A percentile compares a stretch with the other conserved stretches of the same genome.
phyloP scores from a whole-genome alignment of 2,329 filamentous ascomycete species.

The Lecanosticta acicola region DNA sequence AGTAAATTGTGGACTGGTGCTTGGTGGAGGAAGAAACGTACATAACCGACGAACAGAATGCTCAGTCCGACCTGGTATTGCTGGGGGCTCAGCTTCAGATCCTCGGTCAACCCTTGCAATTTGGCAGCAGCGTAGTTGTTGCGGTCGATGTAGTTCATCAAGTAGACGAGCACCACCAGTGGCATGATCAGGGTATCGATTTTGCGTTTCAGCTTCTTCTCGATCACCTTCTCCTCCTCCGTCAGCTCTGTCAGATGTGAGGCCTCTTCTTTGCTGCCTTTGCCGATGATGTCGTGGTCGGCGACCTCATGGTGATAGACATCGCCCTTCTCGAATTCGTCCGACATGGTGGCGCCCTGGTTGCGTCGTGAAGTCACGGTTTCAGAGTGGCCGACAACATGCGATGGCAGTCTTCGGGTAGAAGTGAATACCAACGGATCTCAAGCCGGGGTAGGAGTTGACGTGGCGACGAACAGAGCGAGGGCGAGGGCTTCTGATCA shows the following conservation, averaged over 20 bases:
- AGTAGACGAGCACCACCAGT: conserved; percentile 60
- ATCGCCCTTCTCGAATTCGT: conserved; percentile 17
- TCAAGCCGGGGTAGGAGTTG: no score
- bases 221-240: conserved; percentile 34
- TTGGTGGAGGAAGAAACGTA: conserved; percentile 30
- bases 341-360: conserved; percentile 1
- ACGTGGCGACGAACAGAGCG: no score
- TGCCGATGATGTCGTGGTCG: conserved; percentile 23
- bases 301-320: conserved; percentile 23
- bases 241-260: conserved; percentile 25
- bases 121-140: conserved; percentile 62
- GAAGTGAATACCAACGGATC: background rate
- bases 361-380: background rate
- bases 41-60: conserved; percentile 58
- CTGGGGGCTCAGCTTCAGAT: conserved; percentile 51
- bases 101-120: conserved; percentile 58
- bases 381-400: background rate
- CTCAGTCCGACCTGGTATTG: conserved; percentile 57
- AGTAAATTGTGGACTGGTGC: background rate
- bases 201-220: conserved; percentile 60
- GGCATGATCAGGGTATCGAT: conserved; percentile 65
- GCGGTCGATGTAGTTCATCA: conserved; percentile 34
- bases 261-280: conserved; percentile 19
- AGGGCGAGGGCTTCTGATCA: no score
- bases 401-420: background rate